Conservation (phyloP, 169 alveolate species). For the Blepharisma undulans region DNA sequence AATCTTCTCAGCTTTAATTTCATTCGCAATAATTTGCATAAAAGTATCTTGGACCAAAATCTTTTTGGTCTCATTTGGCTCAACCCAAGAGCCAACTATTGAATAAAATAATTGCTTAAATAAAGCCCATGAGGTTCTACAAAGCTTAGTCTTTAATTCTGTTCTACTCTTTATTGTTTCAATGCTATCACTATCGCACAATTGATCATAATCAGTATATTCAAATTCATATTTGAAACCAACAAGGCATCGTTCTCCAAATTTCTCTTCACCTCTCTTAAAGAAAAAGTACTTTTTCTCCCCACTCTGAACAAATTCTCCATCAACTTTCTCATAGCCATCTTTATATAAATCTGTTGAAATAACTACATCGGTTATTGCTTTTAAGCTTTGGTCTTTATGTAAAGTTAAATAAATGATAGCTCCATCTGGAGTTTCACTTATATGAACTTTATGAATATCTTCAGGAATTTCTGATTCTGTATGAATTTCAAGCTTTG, state of each 20-base stretch:
- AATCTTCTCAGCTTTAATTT: background rate
- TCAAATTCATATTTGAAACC: background rate
- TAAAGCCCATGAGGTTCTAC: background rate
- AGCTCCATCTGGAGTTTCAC: background rate
- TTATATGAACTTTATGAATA: background rate
- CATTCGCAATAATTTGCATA: background rate
- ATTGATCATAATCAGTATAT: background rate
- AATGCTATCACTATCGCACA: background rate
- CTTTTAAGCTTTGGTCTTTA: background rate
- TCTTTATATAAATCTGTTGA: background rate
- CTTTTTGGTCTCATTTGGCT: background rate
- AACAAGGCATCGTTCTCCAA: background rate
- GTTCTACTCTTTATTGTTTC: background rate
- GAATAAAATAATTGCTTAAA: background rate
- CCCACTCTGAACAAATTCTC: background rate
- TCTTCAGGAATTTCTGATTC: background rate
- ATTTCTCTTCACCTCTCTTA: background rate
- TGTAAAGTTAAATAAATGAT: background rate
- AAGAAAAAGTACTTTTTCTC: background rate
- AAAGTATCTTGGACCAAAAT: slow-evolving; percentile 12
- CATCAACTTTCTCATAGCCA: background rate
- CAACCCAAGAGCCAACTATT: slow-evolving; percentile 11
- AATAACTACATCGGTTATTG: background rate
- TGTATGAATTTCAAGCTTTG: background rate
- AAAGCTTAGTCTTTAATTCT: background rate